Base-by-base conservation (phyloP, 2,329 filamentous ascomycete species). In the Fusarium sp. region DNA sequence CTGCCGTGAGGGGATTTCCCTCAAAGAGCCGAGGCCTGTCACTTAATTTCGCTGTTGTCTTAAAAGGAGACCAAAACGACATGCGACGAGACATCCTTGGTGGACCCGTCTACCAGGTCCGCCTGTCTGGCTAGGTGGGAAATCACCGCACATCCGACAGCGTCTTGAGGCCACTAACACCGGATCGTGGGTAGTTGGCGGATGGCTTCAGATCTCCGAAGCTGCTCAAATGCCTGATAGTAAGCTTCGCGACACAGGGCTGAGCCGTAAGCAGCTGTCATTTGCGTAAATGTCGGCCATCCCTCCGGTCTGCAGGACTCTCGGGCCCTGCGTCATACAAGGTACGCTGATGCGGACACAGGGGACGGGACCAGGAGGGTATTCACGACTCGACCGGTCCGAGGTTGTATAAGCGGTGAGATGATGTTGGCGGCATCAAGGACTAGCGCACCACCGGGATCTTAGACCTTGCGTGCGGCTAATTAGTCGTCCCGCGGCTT, bases 321-420 rank as follows among this genome's bases (percentile, higher is more conserved):
- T 39, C 55, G 16, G 28, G 41, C 56, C 18, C 23, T 46, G 44
- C 48, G 43, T 46, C 59, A 65, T 52, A 56, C 44, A 37, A 55
- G 30, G 44, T 68, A 58, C 56, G 27, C 34, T 5, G 60, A 57
- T 71, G 64, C 60, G 58, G 43, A 55, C 64, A 68, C 48, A 60
- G 44, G 60, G 64, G 43, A 60, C 56, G 41, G 40, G 28, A 46
- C 51, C 63, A 46, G 54, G 68, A 71, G 60, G 60, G 54, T 56
- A 61, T 62, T 69, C 68, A 56, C 48, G 61, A 68, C 53, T 57
- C 23, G 44, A 27, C 64, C 43, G 44, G 56, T 46, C 64, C 56
- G 51, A 72, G 50, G 59, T 43, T 63, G 56, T 47, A 39, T 50
- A 59, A 64, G 70, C 70, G 70, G 70, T 73, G 70, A 73, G 70